Percentiles rank a stretch among this genome's conserved stretches.
Conservation (phyloP, 306 rosid genomes). For the Vigna mungo region DNA sequence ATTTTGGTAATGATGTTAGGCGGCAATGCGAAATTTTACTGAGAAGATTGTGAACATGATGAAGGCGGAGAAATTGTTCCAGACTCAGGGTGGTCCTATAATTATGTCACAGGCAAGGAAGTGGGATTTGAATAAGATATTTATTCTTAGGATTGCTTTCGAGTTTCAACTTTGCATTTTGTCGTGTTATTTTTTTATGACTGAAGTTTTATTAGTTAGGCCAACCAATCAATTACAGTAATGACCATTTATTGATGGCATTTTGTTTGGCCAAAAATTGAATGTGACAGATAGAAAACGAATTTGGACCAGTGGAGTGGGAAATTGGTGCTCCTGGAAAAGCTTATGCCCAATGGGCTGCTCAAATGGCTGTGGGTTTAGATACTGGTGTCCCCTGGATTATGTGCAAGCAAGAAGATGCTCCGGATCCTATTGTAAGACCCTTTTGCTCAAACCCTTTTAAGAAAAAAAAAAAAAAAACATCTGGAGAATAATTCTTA, state of each 20-base stretch:
- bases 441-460: neutral
- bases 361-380: constrained; percentile 90
- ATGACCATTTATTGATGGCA: neutral
- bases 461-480: neutral
- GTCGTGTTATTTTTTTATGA: neutral
- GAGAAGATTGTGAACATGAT: constrained; percentile 78
- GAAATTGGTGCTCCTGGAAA: constrained; percentile 89
- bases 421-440: constrained; percentile 93
- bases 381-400: constrained; percentile 95
- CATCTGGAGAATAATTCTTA: neutral
- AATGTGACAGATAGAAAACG: constrained; percentile 85
- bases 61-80: constrained; percentile 85
- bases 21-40: constrained; percentile 87
- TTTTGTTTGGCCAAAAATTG: neutral
- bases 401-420: constrained; percentile 99
- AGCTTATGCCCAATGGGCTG: constrained; percentile 88
- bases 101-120: constrained; percentile 79
- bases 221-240: neutral
- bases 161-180: neutral
- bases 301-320: constrained; percentile 93
- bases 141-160: neutral
- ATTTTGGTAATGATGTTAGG: constrained; percentile 55
- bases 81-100: constrained; percentile 95
- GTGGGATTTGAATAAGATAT: neutral
- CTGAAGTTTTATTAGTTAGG: constrained; percentile 20